Evolutionary conservation across 2,329 filamentous ascomycete genomes (phyloP).

Genomic region (Didymella pinodella): DNA sequence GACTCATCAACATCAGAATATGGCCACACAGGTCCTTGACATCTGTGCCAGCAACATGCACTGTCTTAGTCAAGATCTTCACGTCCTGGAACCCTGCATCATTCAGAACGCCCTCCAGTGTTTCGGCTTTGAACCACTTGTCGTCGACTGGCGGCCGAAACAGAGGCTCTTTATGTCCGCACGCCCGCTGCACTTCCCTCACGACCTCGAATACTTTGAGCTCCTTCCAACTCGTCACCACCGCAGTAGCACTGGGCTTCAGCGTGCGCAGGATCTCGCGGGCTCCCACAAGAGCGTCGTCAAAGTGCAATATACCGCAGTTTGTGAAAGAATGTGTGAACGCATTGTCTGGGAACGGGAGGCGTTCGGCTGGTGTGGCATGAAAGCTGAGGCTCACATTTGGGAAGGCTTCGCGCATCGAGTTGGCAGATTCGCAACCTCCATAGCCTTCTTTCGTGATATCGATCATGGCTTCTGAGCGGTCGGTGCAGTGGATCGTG

Average conservation of each 20-base stretch:
- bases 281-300: background rate
- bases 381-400: background rate
- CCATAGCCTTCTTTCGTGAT: background rate
- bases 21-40: background rate
- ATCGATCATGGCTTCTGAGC: background rate
- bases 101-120: background rate
- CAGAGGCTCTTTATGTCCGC: background rate
- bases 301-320: background rate
- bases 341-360: constrained; percentile 33
- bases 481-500: background rate
- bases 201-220: background rate
- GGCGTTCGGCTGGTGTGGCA: constrained; percentile 10
- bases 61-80: background rate
- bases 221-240: background rate
- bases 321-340: constrained; percentile 53
- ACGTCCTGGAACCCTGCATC: background rate
- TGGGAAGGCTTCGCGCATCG: background rate
- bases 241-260: background rate
- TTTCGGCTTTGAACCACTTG: background rate
- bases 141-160: background rate
- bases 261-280: background rate
- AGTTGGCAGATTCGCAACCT: background rate
- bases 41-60: background rate
- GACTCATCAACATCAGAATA: background rate
- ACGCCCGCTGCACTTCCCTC: background rate